Conservation (phyloP, 805 yeast genomes). For the Saccharomycopsis sp. region DNA sequence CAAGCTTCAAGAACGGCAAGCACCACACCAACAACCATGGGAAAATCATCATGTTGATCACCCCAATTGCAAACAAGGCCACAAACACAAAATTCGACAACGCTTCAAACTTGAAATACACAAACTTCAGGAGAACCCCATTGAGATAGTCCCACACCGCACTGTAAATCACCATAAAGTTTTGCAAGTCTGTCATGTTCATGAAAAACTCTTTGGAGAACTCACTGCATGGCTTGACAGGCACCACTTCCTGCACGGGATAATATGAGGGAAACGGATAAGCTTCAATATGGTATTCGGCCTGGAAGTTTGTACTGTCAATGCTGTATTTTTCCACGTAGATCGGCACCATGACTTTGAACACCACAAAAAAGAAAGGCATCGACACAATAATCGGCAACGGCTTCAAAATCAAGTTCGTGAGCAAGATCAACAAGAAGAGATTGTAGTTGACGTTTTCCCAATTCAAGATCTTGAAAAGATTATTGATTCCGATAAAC, state of each 20-base stretch:
- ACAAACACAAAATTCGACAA: conserved; percentile 46
- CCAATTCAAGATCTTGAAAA: conserved; percentile 56
- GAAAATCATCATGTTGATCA: conserved; percentile 26
- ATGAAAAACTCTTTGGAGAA: conserved; percentile 67
- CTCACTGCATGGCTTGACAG: conserved; percentile 38
- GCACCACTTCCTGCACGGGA: conserved; percentile 30
- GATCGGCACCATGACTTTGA: conserved; percentile 58
- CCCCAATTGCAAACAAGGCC: conserved; percentile 27
- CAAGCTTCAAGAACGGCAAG: conserved; percentile 31
- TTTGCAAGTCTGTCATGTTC: conserved; percentile 78
- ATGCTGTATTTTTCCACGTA: conserved; percentile 45
- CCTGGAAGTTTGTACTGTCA: conserved; percentile 10
- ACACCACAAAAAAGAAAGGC: conserved; percentile 47
- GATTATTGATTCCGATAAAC: conserved; percentile 50
- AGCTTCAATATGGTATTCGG: conserved; percentile 21
- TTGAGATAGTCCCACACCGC: conserved; percentile 49
- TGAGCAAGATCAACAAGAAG: conserved; percentile 40
- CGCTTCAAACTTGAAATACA: conserved; percentile 55
- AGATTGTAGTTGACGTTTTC: conserved; percentile 51
- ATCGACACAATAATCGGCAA: conserved; percentile 38
- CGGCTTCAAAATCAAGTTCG: conserved; percentile 55
- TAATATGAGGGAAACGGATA: conserved; percentile 44
- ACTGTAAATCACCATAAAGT: conserved; percentile 63
- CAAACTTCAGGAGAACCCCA: conserved; percentile 42
- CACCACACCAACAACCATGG: conserved; percentile 25